Evolutionary conservation across 306 rosid species (phyloP).

Genomic region (Astragalus membranaceus): DNA sequence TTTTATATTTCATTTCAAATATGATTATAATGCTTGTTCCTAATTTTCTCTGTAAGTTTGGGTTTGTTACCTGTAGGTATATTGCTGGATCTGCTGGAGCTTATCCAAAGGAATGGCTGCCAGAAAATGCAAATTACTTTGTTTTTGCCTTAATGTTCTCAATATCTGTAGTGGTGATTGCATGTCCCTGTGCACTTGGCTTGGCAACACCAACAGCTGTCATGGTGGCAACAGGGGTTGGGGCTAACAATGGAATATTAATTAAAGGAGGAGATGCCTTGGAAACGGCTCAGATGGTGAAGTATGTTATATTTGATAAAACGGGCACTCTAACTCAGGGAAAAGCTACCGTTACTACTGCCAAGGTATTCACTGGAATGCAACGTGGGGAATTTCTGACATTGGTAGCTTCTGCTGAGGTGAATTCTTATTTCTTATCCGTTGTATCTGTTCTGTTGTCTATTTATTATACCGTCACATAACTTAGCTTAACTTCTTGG

Average conservation of each 20-base stretch:
- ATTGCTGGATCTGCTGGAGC: conserved; percentile 72
- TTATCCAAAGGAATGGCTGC: conserved; percentile 86
- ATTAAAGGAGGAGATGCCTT: conserved; percentile 99
- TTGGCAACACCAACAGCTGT: conserved; percentile 99
- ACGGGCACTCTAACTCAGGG: conserved; percentile 99
- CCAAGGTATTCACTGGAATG: conserved; percentile 75
- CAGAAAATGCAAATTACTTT: conserved; percentile 81
- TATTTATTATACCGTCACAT: neutral
- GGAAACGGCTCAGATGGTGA: conserved; percentile 88
- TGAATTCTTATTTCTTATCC: conserved; percentile 27
- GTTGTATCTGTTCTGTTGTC: neutral
- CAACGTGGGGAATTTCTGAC: conserved; percentile 86
- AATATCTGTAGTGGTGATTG: conserved; percentile 89
- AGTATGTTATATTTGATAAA: conserved; percentile 89
- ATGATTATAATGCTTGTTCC: conserved; percentile 12
- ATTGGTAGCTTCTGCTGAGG: conserved; percentile 99
- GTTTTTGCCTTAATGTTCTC: conserved; percentile 97
- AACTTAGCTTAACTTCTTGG: conserved; percentile 6
- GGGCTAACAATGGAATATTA: conserved; percentile 91
- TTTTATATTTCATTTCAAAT: neutral
- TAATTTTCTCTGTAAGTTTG: neutral
- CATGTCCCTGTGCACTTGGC: conserved; percentile 99
- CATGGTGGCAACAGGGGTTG: conserved; percentile 99
- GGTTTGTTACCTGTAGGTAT: conserved; percentile 48
- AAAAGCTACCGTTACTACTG: conserved; percentile 74